These are phyloP conservation scores for Auricularia heimuer DNA, from an alignment of 768 basidiomycete genomes.

Conservation along the genomic window DNA sequence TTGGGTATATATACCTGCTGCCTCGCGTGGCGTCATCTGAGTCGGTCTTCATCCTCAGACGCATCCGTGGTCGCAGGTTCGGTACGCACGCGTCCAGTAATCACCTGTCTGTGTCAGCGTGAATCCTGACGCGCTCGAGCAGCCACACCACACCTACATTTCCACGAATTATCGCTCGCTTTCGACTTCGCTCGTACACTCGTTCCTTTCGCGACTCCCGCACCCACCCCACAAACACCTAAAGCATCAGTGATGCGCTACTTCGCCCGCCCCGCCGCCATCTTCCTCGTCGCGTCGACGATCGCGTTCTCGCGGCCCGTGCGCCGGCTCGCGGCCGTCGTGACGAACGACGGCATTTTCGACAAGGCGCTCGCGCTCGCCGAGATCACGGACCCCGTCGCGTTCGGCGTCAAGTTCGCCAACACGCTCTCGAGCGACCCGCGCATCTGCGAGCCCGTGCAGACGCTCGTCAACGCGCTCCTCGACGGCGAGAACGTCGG, in stretches of 20 bases:
- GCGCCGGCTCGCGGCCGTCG: not conserved
- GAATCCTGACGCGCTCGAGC: too few relatives aligned
- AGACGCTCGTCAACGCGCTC: not conserved
- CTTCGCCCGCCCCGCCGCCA: not conserved
- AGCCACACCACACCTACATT: too few relatives aligned
- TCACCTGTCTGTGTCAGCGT: too few relatives aligned
- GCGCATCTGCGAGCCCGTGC: conserved; percentile 2
- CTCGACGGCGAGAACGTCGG: conserved; percentile 4
- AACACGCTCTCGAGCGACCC: conserved; percentile 7
- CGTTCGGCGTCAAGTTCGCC: conserved; percentile 4
- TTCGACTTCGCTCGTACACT: too few relatives aligned
- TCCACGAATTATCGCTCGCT: too few relatives aligned
- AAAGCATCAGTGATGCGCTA: not conserved
- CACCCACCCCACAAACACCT: too few relatives aligned
- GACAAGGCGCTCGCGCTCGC: not conserved
- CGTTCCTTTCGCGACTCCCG: too few relatives aligned
- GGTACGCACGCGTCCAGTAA: not conserved
- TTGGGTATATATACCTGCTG: too few relatives aligned
- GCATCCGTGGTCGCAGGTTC: not conserved
- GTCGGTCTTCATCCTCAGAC: not conserved
- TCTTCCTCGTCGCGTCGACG: not conserved
- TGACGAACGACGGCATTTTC: conserved; percentile 2
- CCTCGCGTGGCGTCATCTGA: too few relatives aligned
- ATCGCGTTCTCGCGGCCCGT: conserved; percentile 1
- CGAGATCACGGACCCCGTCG: not conserved